A percentile compares a stretch with the other conserved stretches of the same genome.
phyloP scores from a whole-genome alignment of 2,329 filamentous ascomycete genomes.

The Aspergillus brasiliensis region DNA sequence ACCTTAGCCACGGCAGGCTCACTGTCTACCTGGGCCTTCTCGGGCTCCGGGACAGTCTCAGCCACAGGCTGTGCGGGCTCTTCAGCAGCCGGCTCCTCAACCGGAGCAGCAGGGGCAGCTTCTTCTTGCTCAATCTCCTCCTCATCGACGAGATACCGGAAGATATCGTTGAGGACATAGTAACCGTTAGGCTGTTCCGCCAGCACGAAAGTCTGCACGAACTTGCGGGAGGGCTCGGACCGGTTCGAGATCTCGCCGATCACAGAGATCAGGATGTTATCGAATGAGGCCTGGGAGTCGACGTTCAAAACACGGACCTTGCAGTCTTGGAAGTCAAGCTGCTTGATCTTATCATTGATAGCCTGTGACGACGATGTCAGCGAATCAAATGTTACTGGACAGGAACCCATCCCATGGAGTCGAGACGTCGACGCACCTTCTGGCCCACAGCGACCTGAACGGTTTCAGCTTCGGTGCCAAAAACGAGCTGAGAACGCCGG shows the following conservation, averaged over 20 bases:
- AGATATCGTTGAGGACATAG: slow-evolving; percentile 97
- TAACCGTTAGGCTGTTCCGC: slow-evolving; percentile 95
- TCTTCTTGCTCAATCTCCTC: slow-evolving; percentile 57
- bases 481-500: slow-evolving; percentile 93
- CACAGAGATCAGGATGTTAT: slow-evolving; percentile 96
- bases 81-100: slow-evolving; percentile 46
- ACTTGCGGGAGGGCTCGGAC: slow-evolving; percentile 86
- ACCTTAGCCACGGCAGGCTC: slow-evolving; percentile 57
- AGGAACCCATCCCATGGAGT: background rate
- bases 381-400: background rate
- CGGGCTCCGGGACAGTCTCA: slow-evolving; percentile 28
- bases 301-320: slow-evolving; percentile 98
- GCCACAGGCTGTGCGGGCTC: slow-evolving; percentile 49
- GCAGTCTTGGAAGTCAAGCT: slow-evolving; percentile 92
- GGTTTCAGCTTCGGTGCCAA: slow-evolving; percentile 86
- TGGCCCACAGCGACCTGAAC: slow-evolving; percentile 84
- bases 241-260: slow-evolving; percentile 98
- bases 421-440: slow-evolving; percentile 61
- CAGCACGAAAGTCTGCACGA: slow-evolving; percentile 96
- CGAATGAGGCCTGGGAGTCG: slow-evolving; percentile 88
- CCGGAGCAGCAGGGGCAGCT: slow-evolving; percentile 45
- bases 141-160: slow-evolving; percentile 87
- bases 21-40: slow-evolving; percentile 36
- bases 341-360: slow-evolving; percentile 92
- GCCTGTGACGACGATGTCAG: slow-evolving; percentile 55